Base-by-base conservation (phyloP, 179 eudicot species). In the Silene coronaria region DNA sequence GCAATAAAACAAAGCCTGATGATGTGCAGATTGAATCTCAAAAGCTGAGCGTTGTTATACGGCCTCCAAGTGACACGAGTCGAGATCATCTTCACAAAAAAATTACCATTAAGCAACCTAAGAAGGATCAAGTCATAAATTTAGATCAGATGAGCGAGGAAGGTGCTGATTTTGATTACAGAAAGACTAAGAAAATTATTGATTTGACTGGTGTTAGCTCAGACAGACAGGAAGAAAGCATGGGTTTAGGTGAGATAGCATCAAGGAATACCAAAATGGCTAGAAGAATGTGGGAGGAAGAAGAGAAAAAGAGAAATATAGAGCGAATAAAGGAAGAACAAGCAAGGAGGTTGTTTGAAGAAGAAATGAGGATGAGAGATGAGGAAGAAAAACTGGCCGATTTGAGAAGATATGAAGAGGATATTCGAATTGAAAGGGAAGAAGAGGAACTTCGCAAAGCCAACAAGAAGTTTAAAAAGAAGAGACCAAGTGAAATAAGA, bases 181-280 rank as follows among this genome's bases (percentile, higher is more conserved):
- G 87, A 80, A 95, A 92, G 84, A 95, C 93, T 22, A 95, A 86
- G 82, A 92, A 86, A 82, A 90, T 95, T 53, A 80, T 77, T 22
- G 99, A 95, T 24, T 78, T 95, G 77, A 83, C 96, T 12, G 77
- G 82, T 68, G 80, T 79, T 61, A 91, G 84, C 67, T 78, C 80
- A 69, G 82, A 80, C 67, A 75, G 79, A 74, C 87, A 78, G 71
- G 83, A 79, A 27, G 88, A 79, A 10, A 72, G 79, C 71, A 74
- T 72, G 68, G 51, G 66, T 71, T 78, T 81, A 48, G 80, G 64
- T 58, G 90, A 82, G 58, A 92, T 83, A 78, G 76, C 82, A 14
- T 65, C 80, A 12, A 80, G 86, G 74, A 92, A 77, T 78, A 79
- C 48, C 13, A 84, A 80, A 80, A 89, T 85, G 68, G 78, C 77